Conservation (phyloP, 1,284 basidiomycete genomes). For the Peniophora sp. region DNA sequence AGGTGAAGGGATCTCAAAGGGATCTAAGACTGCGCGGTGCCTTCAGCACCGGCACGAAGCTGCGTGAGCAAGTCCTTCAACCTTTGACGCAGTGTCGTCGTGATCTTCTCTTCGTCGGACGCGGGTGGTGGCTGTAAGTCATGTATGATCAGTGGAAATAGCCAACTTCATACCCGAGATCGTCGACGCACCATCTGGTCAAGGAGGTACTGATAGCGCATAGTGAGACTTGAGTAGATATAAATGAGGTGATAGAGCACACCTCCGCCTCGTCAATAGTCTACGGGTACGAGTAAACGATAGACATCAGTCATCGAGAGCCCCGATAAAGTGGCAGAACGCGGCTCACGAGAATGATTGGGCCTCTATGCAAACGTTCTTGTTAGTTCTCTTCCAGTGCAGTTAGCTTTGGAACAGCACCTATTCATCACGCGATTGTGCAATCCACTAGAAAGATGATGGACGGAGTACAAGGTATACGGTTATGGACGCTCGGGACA, state of each 20-base stretch:
- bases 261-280: neutral
- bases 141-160: too few species aligned
- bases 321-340: neutral
- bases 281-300: neutral
- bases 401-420: too few species aligned
- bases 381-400: too few species aligned
- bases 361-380: neutral
- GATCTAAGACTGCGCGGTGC: neutral
- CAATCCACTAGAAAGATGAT: too few species aligned
- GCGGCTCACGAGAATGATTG: neutral
- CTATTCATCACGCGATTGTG: too few species aligned
- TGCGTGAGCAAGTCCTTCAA: neutral
- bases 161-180: neutral
- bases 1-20: neutral
- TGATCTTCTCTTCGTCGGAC: neutral
- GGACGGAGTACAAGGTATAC: too few species aligned
- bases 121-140: neutral
- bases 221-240: neutral
- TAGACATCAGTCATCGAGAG: neutral
- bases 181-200: neutral
- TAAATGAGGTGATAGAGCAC: neutral
- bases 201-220: neutral
- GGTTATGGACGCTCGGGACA: too few species aligned
- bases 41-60: neutral
- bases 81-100: neutral